Conservation (phyloP, 108 stramenopile genomes). For the Skeletonema potamos region DNA sequence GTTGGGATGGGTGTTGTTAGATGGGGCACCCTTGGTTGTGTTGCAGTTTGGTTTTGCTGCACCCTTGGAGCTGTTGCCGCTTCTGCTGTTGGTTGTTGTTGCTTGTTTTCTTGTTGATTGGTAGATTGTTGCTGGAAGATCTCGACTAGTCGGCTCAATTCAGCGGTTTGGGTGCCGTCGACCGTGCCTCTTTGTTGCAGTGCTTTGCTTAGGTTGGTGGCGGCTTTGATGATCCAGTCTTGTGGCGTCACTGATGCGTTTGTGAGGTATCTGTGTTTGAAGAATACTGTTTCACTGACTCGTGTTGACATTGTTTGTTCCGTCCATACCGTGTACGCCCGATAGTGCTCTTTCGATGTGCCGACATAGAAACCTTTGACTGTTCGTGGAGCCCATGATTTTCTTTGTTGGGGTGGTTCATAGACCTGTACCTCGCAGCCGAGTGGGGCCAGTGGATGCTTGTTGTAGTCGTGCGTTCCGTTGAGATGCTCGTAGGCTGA, state of each 20-base stretch:
- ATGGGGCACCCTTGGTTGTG: no score
- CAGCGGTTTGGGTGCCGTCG: no score
- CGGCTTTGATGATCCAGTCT: no score
- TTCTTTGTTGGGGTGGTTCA: neutral
- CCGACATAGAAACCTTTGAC: slow-evolving; percentile 5
- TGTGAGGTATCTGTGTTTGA: slow-evolving; percentile 13
- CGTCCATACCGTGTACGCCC: neutral
- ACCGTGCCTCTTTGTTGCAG: no score
- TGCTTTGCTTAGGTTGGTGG: no score
- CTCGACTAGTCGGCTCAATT: no score
- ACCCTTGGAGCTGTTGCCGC: no score
- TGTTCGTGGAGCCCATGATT: neutral
- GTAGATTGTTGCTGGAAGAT: no score
- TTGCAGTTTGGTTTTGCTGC: no score
- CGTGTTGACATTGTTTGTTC: neutral
- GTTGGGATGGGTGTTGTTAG: no score
- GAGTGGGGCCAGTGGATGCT: slow-evolving; percentile 14
- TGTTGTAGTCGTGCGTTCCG: slow-evolving; percentile 9
- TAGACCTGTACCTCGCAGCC: slow-evolving; percentile 3
- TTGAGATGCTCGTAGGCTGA: slow-evolving; percentile 5
- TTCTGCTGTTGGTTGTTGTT: no score
- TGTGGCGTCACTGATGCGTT: neutral
- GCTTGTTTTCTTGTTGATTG: no score
- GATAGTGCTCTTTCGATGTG: slow-evolving; percentile 14
- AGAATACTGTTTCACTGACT: neutral